phyloP scores from a whole-genome alignment of 2,329 filamentous ascomycete species.

The Claviceps sp. region DNA sequence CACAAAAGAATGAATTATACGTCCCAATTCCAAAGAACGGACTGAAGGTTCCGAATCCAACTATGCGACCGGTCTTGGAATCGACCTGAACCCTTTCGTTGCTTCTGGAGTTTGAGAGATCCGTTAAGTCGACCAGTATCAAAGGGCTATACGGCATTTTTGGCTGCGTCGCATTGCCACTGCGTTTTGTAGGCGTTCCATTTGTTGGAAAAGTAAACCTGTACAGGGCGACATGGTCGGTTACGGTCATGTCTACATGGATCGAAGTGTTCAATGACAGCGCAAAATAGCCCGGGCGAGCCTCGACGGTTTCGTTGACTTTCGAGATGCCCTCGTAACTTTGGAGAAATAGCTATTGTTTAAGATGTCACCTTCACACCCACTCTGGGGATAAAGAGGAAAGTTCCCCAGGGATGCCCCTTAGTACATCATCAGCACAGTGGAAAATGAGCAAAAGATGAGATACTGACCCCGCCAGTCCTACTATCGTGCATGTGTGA shows the following conservation, averaged over 20 bases:
- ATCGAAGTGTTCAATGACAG: constrained; percentile 43
- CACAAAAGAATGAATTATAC: constrained; percentile 46
- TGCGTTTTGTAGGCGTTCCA: constrained; percentile 9
- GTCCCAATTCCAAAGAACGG: constrained; percentile 48
- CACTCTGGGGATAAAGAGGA: constrained; percentile 35
- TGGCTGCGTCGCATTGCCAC: background rate
- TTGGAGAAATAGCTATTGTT: constrained; percentile 39
- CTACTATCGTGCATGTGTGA: constrained; percentile 19
- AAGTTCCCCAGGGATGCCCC: constrained; percentile 37
- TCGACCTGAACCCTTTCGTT: constrained; percentile 17
- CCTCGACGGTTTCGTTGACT: constrained; percentile 38
- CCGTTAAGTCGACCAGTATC: constrained; percentile 44
- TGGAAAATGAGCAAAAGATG: background rate
- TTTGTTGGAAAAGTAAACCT: constrained; percentile 41
- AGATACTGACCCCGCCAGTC: constrained; percentile 18
- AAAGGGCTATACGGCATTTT: constrained; percentile 27
- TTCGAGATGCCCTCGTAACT: constrained; percentile 29
- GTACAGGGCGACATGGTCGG: constrained; percentile 47
- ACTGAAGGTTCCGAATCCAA: constrained; percentile 41
- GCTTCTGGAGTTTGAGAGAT: constrained; percentile 27
- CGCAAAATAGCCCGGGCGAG: constrained; percentile 49
- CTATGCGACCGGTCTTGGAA: constrained; percentile 37
- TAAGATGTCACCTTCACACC: constrained; percentile 30
- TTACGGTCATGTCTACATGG: constrained; percentile 47
- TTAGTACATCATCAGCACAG: constrained; percentile 5